Evolutionary conservation across 2,329 filamentous ascomycete species (phyloP), one percentile per base, ranked within the genome.

Genomic region (Bipolaris cookei): DNA sequence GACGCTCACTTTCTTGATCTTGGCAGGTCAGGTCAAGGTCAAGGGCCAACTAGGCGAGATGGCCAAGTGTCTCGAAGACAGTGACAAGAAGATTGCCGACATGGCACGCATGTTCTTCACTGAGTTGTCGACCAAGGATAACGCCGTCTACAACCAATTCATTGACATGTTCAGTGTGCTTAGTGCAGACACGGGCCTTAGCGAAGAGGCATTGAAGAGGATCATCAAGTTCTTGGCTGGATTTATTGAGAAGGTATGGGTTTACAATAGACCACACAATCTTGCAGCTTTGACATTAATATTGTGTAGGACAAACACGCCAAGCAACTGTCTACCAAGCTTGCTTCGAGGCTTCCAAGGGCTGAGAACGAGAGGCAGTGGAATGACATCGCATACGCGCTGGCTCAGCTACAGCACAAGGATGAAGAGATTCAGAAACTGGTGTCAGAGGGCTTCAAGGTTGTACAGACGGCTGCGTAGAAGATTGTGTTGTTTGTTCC

Each of bases 131-230:
- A 97, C 92, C 66, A 99, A 99, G 81, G 95, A 99, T 76, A 99
- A 99, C 72, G 95, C 95, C 2, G 92, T 99, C 2, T 99, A 99
- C 78, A 99, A 99, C 76, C 94, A 99, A 79, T 99, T 99, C 78
- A 92, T 99, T 25, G 95, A 99, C 74, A 98, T 99, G 91, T 99
- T 99, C 78, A 94, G 90, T 72, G 80, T 98, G 63, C 82, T 99
- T 44, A 95, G 91, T 56, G 90, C 92, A 0, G 94, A 96, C 67
- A 85, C 86, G 51, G 86, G 83, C 28, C 82, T 99, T 64, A 88
- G 92, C 8, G 94, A 97, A 75, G 92, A 97, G 67, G 87, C 90
- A 21, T 89, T 99, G 78, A 88, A 86, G 74, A 85, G 90, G 59
- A 94, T 99, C 58, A 84, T 99, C 63, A 92, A 92, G 72, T 99